phyloP scores from a whole-genome alignment of 805 yeast genomes.

The Isabelozyma pseudorhagii region DNA sequence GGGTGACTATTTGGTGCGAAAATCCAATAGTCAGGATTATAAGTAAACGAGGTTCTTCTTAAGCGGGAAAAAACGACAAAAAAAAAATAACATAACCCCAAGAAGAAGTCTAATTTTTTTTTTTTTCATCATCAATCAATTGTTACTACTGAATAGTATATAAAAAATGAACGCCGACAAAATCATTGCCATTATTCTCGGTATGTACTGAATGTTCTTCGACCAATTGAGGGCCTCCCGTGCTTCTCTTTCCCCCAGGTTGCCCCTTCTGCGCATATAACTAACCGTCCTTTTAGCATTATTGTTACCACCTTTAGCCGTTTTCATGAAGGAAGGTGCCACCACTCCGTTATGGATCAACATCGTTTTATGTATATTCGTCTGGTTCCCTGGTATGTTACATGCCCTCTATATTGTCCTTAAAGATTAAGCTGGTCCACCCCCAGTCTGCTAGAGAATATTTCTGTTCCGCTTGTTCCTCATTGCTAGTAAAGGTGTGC shows the following conservation, averaged over 20 bases:
- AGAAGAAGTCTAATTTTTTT: no score
- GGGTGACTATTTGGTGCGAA: not conserved
- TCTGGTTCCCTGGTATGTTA: constrained; percentile 78
- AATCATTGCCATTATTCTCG: constrained; percentile 36
- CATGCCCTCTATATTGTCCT: constrained; percentile 68
- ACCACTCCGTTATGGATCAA: constrained; percentile 64
- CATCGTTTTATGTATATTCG: constrained; percentile 56
- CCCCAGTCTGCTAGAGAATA: no score
- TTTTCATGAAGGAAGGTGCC: constrained; percentile 64
- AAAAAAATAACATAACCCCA: no score
- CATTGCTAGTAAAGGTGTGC: no score
- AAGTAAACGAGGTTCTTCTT: not conserved
- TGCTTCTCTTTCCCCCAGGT: not conserved
- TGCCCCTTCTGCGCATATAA: not conserved
- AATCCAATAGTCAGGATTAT: not conserved
- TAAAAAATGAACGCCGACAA: constrained; percentile 36
- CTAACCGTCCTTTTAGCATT: constrained; percentile 37
- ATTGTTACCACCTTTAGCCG: constrained; percentile 74
- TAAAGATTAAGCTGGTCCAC: constrained; percentile 13
- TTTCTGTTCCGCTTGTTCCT: no score
- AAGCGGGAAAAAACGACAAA: no score
- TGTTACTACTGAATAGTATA: not conserved
- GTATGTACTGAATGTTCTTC: constrained; percentile 15
- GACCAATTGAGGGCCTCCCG: not conserved
- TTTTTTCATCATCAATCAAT: not conserved